Conservation (phyloP, 2,329 filamentous ascomycete species). For the Lecanicillium sp. region DNA sequence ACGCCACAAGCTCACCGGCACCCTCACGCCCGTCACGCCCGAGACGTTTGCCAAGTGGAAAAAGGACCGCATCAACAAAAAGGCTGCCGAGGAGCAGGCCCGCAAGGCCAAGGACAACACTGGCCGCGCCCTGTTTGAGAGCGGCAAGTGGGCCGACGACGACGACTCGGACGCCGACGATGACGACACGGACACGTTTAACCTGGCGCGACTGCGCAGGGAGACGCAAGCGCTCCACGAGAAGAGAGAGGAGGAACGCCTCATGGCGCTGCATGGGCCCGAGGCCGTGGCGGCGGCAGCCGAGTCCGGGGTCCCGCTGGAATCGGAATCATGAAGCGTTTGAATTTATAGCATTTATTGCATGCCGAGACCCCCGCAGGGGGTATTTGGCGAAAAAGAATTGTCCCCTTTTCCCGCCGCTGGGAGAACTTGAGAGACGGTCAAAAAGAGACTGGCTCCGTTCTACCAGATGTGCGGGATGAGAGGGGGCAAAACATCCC, state of each 20-base stretch:
- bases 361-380: too few species aligned
- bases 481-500: too few species aligned
- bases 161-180: conserved; percentile 55
- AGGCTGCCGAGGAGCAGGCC: conserved; percentile 86
- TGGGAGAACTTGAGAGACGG: too few species aligned
- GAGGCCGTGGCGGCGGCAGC: too few species aligned
- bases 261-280: conserved; percentile 27
- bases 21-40: conserved; percentile 83
- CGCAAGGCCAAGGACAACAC: conserved; percentile 91
- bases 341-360: too few species aligned
- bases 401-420: too few species aligned
- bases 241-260: conserved; percentile 69
- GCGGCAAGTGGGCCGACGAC: conserved; percentile 78
- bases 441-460: too few species aligned
- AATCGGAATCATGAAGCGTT: neutral
- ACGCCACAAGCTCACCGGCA: conserved; percentile 88
- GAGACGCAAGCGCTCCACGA: conserved; percentile 75
- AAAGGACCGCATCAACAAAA: conserved; percentile 88
- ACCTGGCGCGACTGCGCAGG: conserved; percentile 70
- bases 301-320: too few species aligned
- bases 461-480: too few species aligned
- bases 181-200: conserved; percentile 60
- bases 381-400: too few species aligned
- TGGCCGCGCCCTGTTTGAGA: conserved; percentile 90
- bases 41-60: conserved; percentile 97